phyloP scores from a whole-genome alignment of 2,329 filamentous ascomycete species.

The Scedosporium dehoogii region DNA sequence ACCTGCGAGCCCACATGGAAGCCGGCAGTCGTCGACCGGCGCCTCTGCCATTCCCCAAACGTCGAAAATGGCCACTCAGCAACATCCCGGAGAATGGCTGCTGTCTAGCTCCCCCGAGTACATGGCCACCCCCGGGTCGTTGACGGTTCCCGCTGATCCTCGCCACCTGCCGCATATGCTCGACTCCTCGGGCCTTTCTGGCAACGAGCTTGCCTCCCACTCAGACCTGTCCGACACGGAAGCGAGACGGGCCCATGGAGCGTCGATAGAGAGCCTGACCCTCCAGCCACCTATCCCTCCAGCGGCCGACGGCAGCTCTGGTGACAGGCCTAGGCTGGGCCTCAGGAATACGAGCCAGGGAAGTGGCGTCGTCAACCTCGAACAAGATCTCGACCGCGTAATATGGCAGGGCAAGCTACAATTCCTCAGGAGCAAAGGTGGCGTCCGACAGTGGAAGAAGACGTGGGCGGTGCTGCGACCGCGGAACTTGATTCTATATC shows the following conservation, averaged over 20 bases:
- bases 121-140: conserved; percentile 24
- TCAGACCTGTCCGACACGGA: conserved; percentile 79
- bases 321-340: conserved; percentile 22
- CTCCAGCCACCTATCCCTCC: neutral
- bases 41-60: conserved; percentile 5
- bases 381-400: conserved; percentile 73
- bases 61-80: conserved; percentile 13
- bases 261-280: neutral
- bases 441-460: conserved; percentile 87
- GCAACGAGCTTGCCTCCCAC: conserved; percentile 63
- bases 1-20: conserved; percentile 53
- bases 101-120: conserved; percentile 55
- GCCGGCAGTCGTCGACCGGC: conserved; percentile 28
- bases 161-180: conserved; percentile 51
- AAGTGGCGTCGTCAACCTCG: conserved; percentile 40
- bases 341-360: conserved; percentile 52
- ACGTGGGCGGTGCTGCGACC: conserved; percentile 87
- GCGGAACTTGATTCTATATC: conserved; percentile 80
- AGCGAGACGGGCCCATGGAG: neutral
- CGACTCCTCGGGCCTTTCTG: conserved; percentile 54
- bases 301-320: neutral
- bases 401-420: conserved; percentile 88
- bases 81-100: conserved; percentile 28
- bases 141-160: conserved; percentile 20
- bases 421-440: conserved; percentile 70